phyloP scores from a whole-genome alignment of 371 early-diverging fungal species.

The Rhizopus arrhizus region DNA sequence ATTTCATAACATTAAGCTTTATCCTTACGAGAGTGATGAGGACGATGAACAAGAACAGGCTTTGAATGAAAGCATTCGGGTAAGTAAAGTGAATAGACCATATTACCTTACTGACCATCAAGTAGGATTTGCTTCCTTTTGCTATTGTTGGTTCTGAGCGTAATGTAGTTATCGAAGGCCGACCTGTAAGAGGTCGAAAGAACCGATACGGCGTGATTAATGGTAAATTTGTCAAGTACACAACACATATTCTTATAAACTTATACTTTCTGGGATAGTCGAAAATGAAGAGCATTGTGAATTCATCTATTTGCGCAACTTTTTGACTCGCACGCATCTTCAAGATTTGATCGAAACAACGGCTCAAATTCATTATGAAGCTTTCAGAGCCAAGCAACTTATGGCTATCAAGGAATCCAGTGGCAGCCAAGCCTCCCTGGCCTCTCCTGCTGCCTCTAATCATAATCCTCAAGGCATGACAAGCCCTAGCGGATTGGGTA shows the following conservation, averaged over 20 bases:
- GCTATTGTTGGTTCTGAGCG: slow-evolving; percentile 87
- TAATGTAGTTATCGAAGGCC: slow-evolving; percentile 81
- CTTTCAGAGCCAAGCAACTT: slow-evolving; percentile 88
- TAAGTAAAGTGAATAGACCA: slow-evolving; percentile 18
- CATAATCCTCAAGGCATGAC: background rate
- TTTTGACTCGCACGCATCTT: slow-evolving; percentile 83
- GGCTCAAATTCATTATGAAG: slow-evolving; percentile 84
- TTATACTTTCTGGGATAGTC: slow-evolving; percentile 39
- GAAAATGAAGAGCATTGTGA: slow-evolving; percentile 78
- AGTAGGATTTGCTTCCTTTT: slow-evolving; percentile 78
- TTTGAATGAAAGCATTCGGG: slow-evolving; percentile 73
- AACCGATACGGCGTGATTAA: slow-evolving; percentile 73
- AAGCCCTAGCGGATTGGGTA: slow-evolving; percentile 16
- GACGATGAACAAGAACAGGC: slow-evolving; percentile 79
- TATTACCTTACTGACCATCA: background rate
- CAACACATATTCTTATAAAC: background rate
- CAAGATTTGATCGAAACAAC: slow-evolving; percentile 88
- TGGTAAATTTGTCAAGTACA: background rate
- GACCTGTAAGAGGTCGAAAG: slow-evolving; percentile 69
- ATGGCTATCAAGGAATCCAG: slow-evolving; percentile 77
- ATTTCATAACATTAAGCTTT: slow-evolving; percentile 88
- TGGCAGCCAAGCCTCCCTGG: slow-evolving; percentile 28
- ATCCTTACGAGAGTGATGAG: slow-evolving; percentile 85
- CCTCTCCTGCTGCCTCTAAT: slow-evolving; percentile 18
- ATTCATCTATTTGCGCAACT: slow-evolving; percentile 82